These are phyloP conservation scores for Bolboschoenus planiculmis DNA, from an alignment of 176 grass and related monocot species.

Conservation along the genomic window DNA sequence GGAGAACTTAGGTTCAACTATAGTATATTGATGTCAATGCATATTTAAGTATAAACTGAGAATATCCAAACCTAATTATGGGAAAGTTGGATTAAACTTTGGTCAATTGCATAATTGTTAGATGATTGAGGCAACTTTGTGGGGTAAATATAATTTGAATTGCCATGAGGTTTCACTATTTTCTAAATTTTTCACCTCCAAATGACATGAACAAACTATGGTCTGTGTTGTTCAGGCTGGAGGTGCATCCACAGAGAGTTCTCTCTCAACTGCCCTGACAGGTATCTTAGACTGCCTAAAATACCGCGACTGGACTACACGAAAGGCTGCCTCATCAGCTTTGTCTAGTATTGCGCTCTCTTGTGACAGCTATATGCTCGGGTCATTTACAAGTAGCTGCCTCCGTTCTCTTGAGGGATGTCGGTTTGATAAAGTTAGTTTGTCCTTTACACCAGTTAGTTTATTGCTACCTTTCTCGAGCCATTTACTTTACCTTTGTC, in stretches of 20 bases:
- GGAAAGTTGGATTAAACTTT: background rate
- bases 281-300: conserved; percentile 72
- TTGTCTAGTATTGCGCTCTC: conserved; percentile 69
- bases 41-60: background rate
- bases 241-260: conserved; percentile 60
- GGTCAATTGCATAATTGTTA: conserved; percentile 12
- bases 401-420: conserved; percentile 77
- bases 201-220: background rate
- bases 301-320: conserved; percentile 81
- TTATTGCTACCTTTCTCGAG: background rate
- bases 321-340: conserved; percentile 68
- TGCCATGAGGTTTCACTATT: conserved; percentile 20
- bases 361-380: conserved; percentile 51
- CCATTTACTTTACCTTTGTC: background rate
- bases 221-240: conserved; percentile 49
- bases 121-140: background rate
- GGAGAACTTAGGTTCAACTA: background rate
- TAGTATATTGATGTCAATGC: background rate
- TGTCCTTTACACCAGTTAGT: background rate
- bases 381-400: conserved; percentile 55
- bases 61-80: background rate
- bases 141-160: conserved; percentile 1
- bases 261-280: conserved; percentile 59
- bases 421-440: conserved; percentile 88
- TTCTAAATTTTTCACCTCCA: background rate